These are phyloP conservation scores for Polytrichum commune DNA, from an alignment of 225 moss, liverwort and hornwort genomes.

Conservation along the genomic window DNA sequence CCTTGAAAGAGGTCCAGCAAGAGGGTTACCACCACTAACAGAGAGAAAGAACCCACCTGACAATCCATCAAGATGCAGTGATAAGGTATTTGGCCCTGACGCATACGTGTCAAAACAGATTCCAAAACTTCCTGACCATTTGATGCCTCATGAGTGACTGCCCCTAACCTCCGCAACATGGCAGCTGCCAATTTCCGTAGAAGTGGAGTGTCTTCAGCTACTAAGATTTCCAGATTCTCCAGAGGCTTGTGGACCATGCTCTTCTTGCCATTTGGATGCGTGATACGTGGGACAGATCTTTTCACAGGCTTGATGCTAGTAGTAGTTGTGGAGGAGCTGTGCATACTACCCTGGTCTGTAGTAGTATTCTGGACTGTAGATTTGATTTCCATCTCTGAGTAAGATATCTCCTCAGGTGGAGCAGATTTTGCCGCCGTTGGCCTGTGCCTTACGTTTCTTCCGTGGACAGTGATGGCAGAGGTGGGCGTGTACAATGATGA, in stretches of 20 bases:
- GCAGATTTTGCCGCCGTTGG: conserved; percentile 23
- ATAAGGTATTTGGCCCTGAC: conserved; percentile 37
- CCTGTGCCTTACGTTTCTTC: conserved; percentile 27
- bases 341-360: conserved; percentile 3
- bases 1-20: neutral
- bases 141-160: conserved; percentile 41
- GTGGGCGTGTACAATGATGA: conserved; percentile 8
- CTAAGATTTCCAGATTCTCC: conserved; percentile 45
- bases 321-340: neutral
- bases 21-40: neutral
- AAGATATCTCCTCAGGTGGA: conserved; percentile 30
- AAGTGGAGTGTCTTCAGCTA: conserved; percentile 61
- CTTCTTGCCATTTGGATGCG: conserved; percentile 19
- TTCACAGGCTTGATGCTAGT: conserved; percentile 22
- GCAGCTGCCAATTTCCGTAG: conserved; percentile 53
- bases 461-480: conserved; percentile 2
- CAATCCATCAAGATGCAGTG: conserved; percentile 78
- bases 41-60: conserved; percentile 32
- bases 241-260: conserved; percentile 36
- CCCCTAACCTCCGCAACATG: conserved; percentile 57
- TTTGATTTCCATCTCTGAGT: conserved; percentile 34
- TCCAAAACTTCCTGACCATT: conserved; percentile 59
- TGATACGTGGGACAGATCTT: conserved; percentile 14
- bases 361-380: conserved; percentile 16
- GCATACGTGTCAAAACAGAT: conserved; percentile 34